phyloP scores from a whole-genome alignment of 495 filamentous ascomycete genomes.

The Neurospora sp. region DNA sequence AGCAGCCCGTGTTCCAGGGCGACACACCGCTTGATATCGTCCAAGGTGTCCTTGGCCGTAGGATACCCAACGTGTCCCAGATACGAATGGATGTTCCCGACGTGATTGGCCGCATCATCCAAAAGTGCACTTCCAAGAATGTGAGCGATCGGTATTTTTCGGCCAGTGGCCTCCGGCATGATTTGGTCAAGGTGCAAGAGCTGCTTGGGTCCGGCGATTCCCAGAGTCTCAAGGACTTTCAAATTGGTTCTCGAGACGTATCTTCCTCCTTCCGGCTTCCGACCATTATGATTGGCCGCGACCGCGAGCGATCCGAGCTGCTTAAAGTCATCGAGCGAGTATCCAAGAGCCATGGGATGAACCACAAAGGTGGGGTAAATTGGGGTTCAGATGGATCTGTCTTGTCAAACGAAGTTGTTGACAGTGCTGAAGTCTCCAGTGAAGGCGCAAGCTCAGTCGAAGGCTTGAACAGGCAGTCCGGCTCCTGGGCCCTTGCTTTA shows the following conservation, averaged over 20 bases:
- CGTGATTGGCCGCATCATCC: slow-evolving; percentile 66
- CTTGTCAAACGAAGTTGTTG: slow-evolving; percentile 45
- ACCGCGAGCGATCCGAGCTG: slow-evolving; percentile 57
- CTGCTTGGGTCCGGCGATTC: slow-evolving; percentile 67
- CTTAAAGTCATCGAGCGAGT: slow-evolving; percentile 64
- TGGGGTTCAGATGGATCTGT: slow-evolving; percentile 46
- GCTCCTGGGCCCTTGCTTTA: slow-evolving; percentile 37
- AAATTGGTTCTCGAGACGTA: slow-evolving; percentile 64
- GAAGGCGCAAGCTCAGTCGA: slow-evolving; percentile 41
- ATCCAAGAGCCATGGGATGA: slow-evolving; percentile 44
- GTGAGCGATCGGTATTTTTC: slow-evolving; percentile 79
- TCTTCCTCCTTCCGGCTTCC: slow-evolving; percentile 83
- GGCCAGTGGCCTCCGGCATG: slow-evolving; percentile 67
- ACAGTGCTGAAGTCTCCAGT: slow-evolving; percentile 42
- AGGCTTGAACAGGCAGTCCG: slow-evolving; percentile 26
- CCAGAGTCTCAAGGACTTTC: slow-evolving; percentile 55
- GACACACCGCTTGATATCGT: slow-evolving; percentile 75
- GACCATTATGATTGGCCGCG: slow-evolving; percentile 65
- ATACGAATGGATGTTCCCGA: slow-evolving; percentile 74
- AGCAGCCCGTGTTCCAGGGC: slow-evolving; percentile 67
- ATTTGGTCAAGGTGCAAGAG: slow-evolving; percentile 57
- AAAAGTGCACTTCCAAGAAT: slow-evolving; percentile 81
- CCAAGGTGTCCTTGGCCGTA: slow-evolving; percentile 69
- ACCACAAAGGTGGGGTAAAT: slow-evolving; percentile 33
- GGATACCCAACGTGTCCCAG: slow-evolving; percentile 61